Evolutionary conservation across 2,329 filamentous ascomycete genomes (phyloP), one percentile per base, ranked within the genome.

Genomic region (Colletotrichum lentis): DNA sequence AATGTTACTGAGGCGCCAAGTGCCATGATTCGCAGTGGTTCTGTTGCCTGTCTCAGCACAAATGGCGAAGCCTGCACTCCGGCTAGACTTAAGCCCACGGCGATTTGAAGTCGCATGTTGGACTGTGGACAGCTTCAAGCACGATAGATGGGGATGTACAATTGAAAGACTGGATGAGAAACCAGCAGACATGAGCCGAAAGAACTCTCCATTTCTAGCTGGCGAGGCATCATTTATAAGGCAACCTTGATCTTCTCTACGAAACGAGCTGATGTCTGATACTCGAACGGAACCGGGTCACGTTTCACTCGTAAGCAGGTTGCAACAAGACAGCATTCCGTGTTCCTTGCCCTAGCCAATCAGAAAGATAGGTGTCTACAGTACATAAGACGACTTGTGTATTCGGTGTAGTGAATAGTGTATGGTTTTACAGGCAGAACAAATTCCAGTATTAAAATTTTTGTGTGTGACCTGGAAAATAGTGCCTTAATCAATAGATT

Each of bases 1-100:
- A 68, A 68, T 0, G 66, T 65, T 8, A 68, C 66, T 3, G 66
- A 68, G 5, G 66, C 66, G n/a, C 66, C 66, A 8, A 68, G 49
- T 22, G 66, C 43, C 66, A 68, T 68, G 18, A 68, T 65, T 11
- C 55, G 55, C 7, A 68, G 37, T 3, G 65, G 65, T 0, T 41
- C 58, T 18, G 62, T 35, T 7, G 55, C 65, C 35, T 68, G 66
- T 54, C 66, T 50, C 14, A 50, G 66, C 1, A 18, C 14, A 3
- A 46, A 50, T 3, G 55, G 31, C 11, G 27, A 35, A 1, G 62
- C 62, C 4, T 52, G 20, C 6, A 37, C 66, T 22, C 43, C 37
- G 8, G 43, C 31, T 11, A n/a, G 18, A 7, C 55, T 35, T 3
- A 65, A 10, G 2, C 43, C 10, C 2, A 47, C n/a, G 14, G 61